A percentile compares a stretch with the other conserved stretches of the same genome.
phyloP scores from a whole-genome alignment of 257 asterid genomes.

The Echites panduratus region DNA sequence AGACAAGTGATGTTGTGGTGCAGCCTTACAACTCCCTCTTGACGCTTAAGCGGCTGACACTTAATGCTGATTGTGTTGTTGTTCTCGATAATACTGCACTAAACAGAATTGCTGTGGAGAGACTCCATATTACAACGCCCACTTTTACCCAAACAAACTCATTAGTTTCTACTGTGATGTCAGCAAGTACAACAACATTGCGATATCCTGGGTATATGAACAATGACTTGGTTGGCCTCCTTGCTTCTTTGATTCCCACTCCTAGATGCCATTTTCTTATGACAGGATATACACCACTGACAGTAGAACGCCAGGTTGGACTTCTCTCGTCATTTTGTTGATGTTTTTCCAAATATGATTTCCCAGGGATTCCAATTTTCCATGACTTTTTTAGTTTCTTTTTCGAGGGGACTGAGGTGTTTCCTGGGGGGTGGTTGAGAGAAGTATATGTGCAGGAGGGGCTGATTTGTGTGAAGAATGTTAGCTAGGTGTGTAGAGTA shows the following conservation, averaged over 20 bases:
- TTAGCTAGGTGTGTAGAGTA: not conserved
- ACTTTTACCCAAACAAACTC: conserved; percentile 95
- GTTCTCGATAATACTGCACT: conserved; percentile 98
- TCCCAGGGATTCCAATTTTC: not conserved
- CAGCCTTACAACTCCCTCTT: conserved; percentile 97
- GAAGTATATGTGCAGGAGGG: not conserved
- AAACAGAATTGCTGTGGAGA: conserved; percentile 93
- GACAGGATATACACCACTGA: conserved; percentile 99
- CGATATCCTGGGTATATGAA: conserved; percentile 99
- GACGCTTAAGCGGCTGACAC: conserved; percentile 87
- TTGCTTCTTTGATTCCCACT: conserved; percentile 96
- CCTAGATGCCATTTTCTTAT: conserved; percentile 98
- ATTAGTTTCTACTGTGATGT: conserved; percentile 96
- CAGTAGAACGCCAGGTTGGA: conserved; percentile 95
- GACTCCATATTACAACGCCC: conserved; percentile 88
- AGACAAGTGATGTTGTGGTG: conserved; percentile 99
- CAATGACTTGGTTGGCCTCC: conserved; percentile 98
- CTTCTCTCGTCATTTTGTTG: conserved; percentile 11
- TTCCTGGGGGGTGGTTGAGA: not conserved
- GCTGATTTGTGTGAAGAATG: not conserved
- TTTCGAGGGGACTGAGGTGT: not conserved
- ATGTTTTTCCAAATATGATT: not conserved
- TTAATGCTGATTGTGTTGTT: conserved; percentile 97
- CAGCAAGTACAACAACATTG: conserved; percentile 96
- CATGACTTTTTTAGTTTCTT: not conserved